phyloP scores from a whole-genome alignment of 2,329 filamentous ascomycete species.

The Claviceps arundinis region DNA sequence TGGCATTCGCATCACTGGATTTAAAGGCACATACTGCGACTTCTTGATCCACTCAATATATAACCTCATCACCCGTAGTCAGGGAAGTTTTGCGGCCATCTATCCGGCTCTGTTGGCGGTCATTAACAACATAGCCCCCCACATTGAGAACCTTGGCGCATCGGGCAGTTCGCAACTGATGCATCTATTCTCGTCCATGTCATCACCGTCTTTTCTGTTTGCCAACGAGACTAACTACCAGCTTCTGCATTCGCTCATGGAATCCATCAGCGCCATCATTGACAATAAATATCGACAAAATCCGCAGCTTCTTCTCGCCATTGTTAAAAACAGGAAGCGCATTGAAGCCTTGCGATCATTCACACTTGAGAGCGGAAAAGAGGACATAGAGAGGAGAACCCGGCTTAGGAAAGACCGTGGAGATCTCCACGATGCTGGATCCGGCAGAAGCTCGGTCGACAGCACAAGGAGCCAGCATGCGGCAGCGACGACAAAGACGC shows the following conservation, averaged over 20 bases:
- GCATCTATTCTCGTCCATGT: slow-evolving; percentile 85
- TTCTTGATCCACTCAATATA: slow-evolving; percentile 94
- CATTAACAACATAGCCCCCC: slow-evolving; percentile 83
- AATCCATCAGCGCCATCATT: slow-evolving; percentile 78
- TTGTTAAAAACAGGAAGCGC: slow-evolving; percentile 66
- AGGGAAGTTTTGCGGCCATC: slow-evolving; percentile 78
- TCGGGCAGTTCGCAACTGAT: slow-evolving; percentile 69
- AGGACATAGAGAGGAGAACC: slow-evolving; percentile 74
- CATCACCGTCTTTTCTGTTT: slow-evolving; percentile 79
- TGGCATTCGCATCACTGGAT: slow-evolving; percentile 69
- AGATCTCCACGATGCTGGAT: slow-evolving; percentile 35
- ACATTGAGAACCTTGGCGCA: slow-evolving; percentile 63
- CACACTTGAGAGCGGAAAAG: slow-evolving; percentile 81
- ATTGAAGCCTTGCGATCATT: slow-evolving; percentile 80
- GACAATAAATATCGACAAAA: slow-evolving; percentile 82
- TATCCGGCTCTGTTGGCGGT: slow-evolving; percentile 87
- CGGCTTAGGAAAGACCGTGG: slow-evolving; percentile 49
- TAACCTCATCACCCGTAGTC: slow-evolving; percentile 77
- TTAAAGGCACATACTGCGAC: slow-evolving; percentile 83
- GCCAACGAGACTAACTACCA: slow-evolving; percentile 85
- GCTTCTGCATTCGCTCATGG: slow-evolving; percentile 67
- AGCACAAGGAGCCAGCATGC: slow-evolving; percentile 48
- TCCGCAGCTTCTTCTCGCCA: slow-evolving; percentile 63
- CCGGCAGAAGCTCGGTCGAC: slow-evolving; percentile 51
- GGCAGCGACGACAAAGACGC: slow-evolving; percentile 11